Evolutionary conservation across 352 stramenopile species (phyloP), one percentile per base, ranked within the genome.

Genomic region (Globisporangium mamillatum): DNA sequence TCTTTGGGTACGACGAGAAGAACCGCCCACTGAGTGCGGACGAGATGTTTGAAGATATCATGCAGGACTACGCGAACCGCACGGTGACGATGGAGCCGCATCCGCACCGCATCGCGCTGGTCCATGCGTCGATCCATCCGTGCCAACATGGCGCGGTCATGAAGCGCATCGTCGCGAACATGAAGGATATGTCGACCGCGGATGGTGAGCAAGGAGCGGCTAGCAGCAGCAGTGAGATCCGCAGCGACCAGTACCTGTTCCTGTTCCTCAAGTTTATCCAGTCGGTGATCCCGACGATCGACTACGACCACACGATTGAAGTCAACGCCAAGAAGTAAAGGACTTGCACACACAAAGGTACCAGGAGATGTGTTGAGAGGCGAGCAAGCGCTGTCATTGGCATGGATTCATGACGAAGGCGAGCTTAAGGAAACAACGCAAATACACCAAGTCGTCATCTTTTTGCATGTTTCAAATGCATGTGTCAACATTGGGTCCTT

Each of bases 251-350:
- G 83, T 99, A 99, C 74, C 75, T 99, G 41, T 99, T 99, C 73
- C 92, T 99, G 50, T 99, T 99, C 81, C 89, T 99, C 67, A 99
- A 99, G 83, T 99, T 99, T 77, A 97, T 99, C 41, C 95, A 98
- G 77, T 98, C 90, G 69, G 98, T 99, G 58, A 97, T 99, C 68
- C 97, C 98, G 0, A 99, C 97, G 10, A 99, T 99, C 74, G 97
- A 99, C 79, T 99, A 99, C 78, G 97, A 99, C 86, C 98, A 99
- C 82, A 99, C 97, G 24, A 98, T 98, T 77, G 94, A 99, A 75
- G 95, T 99, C 62, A 89, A 96, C 70, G 86, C 86, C 27, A 85
- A 82, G 69, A 74, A 86, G 72, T 69, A 53, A 63, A 63, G 18
- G 4, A 20, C 24, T 8, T 12, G 59, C 4, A 36, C 4, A 50